Evolutionary conservation across 2,329 filamentous ascomycete genomes (phyloP).

Genomic region (Talaromyces marneffei): DNA sequence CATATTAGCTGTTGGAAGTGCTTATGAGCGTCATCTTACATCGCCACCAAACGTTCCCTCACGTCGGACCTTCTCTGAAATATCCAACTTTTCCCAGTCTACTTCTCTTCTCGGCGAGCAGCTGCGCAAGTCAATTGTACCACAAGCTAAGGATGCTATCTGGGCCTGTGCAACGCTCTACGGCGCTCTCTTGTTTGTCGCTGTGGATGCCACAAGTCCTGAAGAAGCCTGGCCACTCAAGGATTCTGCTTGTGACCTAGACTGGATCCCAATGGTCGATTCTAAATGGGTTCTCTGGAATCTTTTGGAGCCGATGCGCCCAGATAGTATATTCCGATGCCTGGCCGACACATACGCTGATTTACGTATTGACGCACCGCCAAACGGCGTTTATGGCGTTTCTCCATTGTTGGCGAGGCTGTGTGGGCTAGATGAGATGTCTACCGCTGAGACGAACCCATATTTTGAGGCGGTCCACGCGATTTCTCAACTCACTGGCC

Average conservation of each 20-base stretch:
- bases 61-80: slow-evolving; percentile 34
- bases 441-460: slow-evolving; percentile 31
- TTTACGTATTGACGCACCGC: slow-evolving; percentile 32
- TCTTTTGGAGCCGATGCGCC: slow-evolving; percentile 45
- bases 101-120: slow-evolving; percentile 37
- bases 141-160: slow-evolving; percentile 40
- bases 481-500: slow-evolving; percentile 26
- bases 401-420: slow-evolving; percentile 18
- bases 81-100: slow-evolving; percentile 41
- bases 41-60: slow-evolving; percentile 7
- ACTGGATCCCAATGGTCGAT: slow-evolving; percentile 54
- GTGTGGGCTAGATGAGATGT: slow-evolving; percentile 24
- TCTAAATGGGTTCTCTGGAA: slow-evolving; percentile 53
- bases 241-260: slow-evolving; percentile 42
- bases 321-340: slow-evolving; percentile 44
- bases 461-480: slow-evolving; percentile 39
- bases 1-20: slow-evolving; percentile 38
- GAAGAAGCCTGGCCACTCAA: slow-evolving; percentile 54
- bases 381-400: slow-evolving; percentile 21
- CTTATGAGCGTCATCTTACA: slow-evolving; percentile 26
- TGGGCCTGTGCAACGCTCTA: slow-evolving; percentile 45
- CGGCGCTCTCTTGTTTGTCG: slow-evolving; percentile 37
- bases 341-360: slow-evolving; percentile 30
- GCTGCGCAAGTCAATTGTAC: slow-evolving; percentile 30
- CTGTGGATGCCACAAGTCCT: slow-evolving; percentile 35